Percentiles rank a stretch among this genome's conserved stretches.
phyloP scores from a whole-genome alignment of 2,329 filamentous ascomycete genomes.

The Plenodomus lindquistii region DNA sequence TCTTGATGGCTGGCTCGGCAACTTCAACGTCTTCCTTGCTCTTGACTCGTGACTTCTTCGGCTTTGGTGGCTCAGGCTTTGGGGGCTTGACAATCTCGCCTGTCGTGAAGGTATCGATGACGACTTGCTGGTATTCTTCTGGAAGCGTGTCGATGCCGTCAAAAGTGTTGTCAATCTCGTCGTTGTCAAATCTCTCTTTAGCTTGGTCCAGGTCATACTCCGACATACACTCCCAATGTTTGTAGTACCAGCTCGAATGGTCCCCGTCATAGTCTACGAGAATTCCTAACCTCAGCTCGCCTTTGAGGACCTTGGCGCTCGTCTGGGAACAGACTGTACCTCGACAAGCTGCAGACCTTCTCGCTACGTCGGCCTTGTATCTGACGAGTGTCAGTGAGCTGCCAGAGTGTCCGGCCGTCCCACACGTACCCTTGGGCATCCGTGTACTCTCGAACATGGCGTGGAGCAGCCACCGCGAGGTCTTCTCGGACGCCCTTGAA shows the following conservation, averaged over 20 bases:
- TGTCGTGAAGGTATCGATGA: constrained; percentile 69
- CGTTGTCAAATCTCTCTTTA: constrained; percentile 57
- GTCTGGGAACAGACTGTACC: constrained; percentile 71
- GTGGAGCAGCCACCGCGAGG: constrained; percentile 15
- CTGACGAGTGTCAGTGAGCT: neutral
- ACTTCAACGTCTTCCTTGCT: constrained; percentile 19
- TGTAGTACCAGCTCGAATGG: constrained; percentile 70
- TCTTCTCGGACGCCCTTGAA: constrained; percentile 74
- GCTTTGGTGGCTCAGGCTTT: constrained; percentile 14
- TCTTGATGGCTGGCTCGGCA: neutral
- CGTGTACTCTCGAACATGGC: constrained; percentile 11
- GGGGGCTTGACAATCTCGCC: constrained; percentile 70
- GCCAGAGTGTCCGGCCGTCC: neutral
- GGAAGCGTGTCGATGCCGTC: constrained; percentile 77
- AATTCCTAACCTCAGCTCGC: constrained; percentile 74
- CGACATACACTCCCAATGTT: constrained; percentile 90
- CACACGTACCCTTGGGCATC: constrained; percentile 14
- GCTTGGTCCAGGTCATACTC: constrained; percentile 69
- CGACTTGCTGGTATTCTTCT: constrained; percentile 68
- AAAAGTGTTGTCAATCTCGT: constrained; percentile 54
- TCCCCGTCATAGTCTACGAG: constrained; percentile 30
- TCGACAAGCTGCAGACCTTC: constrained; percentile 64
- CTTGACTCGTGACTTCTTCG: constrained; percentile 15
- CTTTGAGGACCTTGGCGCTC: constrained; percentile 74
- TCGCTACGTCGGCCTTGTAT: constrained; percentile 17